phyloP scores from a whole-genome alignment of 805 yeast genomes.

The Saccharomycopsis sp. region DNA sequence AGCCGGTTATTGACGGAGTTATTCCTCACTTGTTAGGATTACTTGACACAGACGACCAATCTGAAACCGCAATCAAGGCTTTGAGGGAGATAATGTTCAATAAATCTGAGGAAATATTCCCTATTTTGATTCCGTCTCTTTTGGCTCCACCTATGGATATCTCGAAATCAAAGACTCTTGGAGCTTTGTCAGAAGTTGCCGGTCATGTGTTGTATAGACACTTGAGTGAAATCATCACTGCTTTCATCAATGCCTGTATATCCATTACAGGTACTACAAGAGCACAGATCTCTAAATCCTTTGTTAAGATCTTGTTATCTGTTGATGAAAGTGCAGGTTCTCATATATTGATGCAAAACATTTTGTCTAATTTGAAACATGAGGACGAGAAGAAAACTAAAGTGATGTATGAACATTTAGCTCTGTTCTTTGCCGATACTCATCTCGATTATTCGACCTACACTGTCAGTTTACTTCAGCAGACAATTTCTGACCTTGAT shows the following conservation, averaged over 20 bases:
- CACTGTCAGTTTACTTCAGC: constrained; percentile 66
- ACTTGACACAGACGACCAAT: constrained; percentile 51
- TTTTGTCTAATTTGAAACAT: constrained; percentile 67
- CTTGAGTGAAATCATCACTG: constrained; percentile 64
- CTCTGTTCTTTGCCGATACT: constrained; percentile 62
- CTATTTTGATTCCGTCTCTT: constrained; percentile 81
- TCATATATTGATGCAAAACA: constrained; percentile 78
- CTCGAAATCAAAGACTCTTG: constrained; percentile 81
- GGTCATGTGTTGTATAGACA: constrained; percentile 74
- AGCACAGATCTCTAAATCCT: constrained; percentile 41
- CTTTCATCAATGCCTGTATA: constrained; percentile 57
- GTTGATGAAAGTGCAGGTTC: constrained; percentile 73
- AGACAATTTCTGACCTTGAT: constrained; percentile 65
- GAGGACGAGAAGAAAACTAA: constrained; percentile 63
- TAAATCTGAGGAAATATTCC: constrained; percentile 87
- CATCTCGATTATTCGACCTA: constrained; percentile 65
- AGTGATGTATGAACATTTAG: constrained; percentile 59
- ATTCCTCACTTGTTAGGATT: constrained; percentile 74
- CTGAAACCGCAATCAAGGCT: constrained; percentile 78
- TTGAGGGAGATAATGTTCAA: constrained; percentile 88
- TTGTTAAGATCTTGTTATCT: constrained; percentile 66
- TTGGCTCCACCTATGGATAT: constrained; percentile 74
- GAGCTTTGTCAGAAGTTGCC: constrained; percentile 84
- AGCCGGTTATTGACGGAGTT: constrained; percentile 79
- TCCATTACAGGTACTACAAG: constrained; percentile 25